Conservation (phyloP, 2,329 filamentous ascomycete genomes). For the Paraphaeosphaeria sporulosa region DNA sequence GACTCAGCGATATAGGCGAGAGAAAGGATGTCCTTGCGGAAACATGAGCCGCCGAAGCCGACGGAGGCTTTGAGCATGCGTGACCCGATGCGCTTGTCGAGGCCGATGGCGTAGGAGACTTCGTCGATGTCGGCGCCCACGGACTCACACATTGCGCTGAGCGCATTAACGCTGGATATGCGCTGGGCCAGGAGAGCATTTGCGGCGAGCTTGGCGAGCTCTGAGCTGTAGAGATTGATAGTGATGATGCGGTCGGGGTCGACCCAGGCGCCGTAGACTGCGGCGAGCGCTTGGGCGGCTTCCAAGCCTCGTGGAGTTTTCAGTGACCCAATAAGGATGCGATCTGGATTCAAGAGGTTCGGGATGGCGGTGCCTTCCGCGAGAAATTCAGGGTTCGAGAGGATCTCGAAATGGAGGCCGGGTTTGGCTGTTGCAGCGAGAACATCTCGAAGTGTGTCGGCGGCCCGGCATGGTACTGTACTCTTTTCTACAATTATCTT, state of each 20-base stretch:
- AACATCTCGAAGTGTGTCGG: conserved; percentile 72
- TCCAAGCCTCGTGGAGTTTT: conserved; percentile 65
- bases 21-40: conserved; percentile 80
- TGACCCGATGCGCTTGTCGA: conserved; percentile 74
- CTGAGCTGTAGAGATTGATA: conserved; percentile 79
- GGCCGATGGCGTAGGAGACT: conserved; percentile 71
- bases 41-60: conserved; percentile 82
- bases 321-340: conserved; percentile 76
- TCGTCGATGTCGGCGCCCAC: conserved; percentile 80
- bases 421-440: conserved; percentile 59
- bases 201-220: conserved; percentile 79
- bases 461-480: conserved; percentile 79
- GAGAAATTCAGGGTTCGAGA: conserved; percentile 84
- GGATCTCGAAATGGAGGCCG: conserved; percentile 73
- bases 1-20: conserved; percentile 77
- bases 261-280: conserved; percentile 76
- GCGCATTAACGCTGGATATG: conserved; percentile 81
- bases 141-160: conserved; percentile 80
- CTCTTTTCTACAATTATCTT: conserved; percentile 84
- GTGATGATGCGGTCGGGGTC: conserved; percentile 71
- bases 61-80: conserved; percentile 78
- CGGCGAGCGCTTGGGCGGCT: conserved; percentile 69
- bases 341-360: conserved; percentile 74
- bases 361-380: conserved; percentile 78
- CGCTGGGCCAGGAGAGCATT: conserved; percentile 84